Conservation (phyloP, 306 rosid species). For the Sphenostylis stenocarpa region DNA sequence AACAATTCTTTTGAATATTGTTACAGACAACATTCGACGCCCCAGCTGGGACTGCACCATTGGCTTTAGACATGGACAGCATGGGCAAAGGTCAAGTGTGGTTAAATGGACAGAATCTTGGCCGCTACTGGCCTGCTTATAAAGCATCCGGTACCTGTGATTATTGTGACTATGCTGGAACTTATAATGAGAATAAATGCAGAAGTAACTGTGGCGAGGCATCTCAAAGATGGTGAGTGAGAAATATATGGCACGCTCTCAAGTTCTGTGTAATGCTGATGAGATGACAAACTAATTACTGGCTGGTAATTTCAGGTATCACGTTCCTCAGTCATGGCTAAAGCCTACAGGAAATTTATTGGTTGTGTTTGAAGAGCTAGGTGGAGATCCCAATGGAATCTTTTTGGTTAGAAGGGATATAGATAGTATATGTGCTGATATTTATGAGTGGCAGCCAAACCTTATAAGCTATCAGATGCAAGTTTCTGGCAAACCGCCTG, state of each 20-base stretch:
- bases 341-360: slow-evolving; percentile 84
- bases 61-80: slow-evolving; percentile 86
- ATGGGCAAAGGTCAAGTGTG: slow-evolving; percentile 98
- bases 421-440: slow-evolving; percentile 82
- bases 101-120: slow-evolving; percentile 83
- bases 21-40: slow-evolving; percentile 86
- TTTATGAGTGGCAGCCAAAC: slow-evolving; percentile 96
- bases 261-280: neutral
- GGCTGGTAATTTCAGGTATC: slow-evolving; percentile 72
- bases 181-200: slow-evolving; percentile 80
- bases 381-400: slow-evolving; percentile 87
- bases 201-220: slow-evolving; percentile 79
- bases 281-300: slow-evolving; percentile 20
- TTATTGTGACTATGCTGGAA: slow-evolving; percentile 75
- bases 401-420: slow-evolving; percentile 80
- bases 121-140: slow-evolving; percentile 97
- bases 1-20: slow-evolving; percentile 11
- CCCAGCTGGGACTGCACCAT: slow-evolving; percentile 79
- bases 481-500: slow-evolving; percentile 73
- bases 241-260: slow-evolving; percentile 12
- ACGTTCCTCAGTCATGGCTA: slow-evolving; percentile 94
- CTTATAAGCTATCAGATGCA: slow-evolving; percentile 72
- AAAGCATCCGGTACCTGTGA: slow-evolving; percentile 80
- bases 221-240: slow-evolving; percentile 96
- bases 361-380: slow-evolving; percentile 92